These are phyloP conservation scores for Chamaenerion angustifolium DNA, from an alignment of 345 rosid genomes.

Conservation along the genomic window DNA sequence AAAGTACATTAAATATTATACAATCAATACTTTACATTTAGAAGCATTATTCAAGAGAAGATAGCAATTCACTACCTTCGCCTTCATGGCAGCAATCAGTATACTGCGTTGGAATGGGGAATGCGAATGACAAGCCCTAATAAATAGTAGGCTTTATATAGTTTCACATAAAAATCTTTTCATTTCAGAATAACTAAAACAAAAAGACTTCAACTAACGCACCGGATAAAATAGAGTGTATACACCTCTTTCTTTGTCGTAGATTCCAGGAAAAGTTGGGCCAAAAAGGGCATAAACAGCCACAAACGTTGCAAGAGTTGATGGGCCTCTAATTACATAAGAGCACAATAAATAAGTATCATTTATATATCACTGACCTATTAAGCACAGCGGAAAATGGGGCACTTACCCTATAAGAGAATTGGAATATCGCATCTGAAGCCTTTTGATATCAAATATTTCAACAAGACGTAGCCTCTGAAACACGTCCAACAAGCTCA, in stretches of 20 bases:
- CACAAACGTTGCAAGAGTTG: constrained; percentile 81
- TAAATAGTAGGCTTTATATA: neutral
- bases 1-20: neutral
- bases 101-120: constrained; percentile 89
- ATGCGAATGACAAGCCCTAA: constrained; percentile 93
- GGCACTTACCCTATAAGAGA: constrained; percentile 67
- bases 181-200: neutral
- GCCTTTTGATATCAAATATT: constrained; percentile 75
- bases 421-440: constrained; percentile 84
- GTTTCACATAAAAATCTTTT: neutral
- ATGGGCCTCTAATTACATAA: constrained; percentile 48
- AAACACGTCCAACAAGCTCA: constrained; percentile 11
- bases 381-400: neutral
- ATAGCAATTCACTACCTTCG: constrained; percentile 41
- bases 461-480: constrained; percentile 91
- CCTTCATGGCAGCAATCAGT: constrained; percentile 70
- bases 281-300: constrained; percentile 91
- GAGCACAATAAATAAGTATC: neutral
- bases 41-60: constrained; percentile 2
- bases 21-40: constrained; percentile 4
- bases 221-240: constrained; percentile 90
- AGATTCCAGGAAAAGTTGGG: constrained; percentile 87
- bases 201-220: constrained; percentile 10
- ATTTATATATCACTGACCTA: neutral
- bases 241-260: constrained; percentile 78